These are phyloP conservation scores for Jatropha podagrica DNA, from an alignment of 441 rosid species.

Conservation along the genomic window DNA sequence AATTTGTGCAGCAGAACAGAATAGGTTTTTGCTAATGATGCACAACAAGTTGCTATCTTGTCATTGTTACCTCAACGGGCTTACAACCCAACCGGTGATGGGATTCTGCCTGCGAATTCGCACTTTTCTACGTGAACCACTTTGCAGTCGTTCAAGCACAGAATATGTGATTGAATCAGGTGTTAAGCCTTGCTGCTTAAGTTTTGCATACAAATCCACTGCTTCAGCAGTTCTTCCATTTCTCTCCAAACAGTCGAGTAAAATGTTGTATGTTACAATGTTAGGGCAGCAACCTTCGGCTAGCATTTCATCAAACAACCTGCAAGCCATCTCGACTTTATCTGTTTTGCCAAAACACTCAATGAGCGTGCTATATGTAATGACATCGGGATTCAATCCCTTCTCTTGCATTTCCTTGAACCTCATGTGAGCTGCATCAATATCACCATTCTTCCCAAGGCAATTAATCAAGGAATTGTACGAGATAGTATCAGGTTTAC, in stretches of 20 bases:
- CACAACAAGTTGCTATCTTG: background rate
- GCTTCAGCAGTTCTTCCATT: constrained; percentile 86
- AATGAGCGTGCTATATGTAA: constrained; percentile 85
- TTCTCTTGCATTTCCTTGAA: constrained; percentile 92
- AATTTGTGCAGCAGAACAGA: background rate
- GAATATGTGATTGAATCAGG: constrained; percentile 86
- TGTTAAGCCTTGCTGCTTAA: constrained; percentile 81
- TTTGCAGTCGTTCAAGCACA: constrained; percentile 76
- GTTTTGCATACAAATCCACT: constrained; percentile 74
- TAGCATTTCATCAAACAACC: constrained; percentile 85
- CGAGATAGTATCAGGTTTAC: constrained; percentile 72
- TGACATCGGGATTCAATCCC: constrained; percentile 87
- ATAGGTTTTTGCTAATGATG: background rate
- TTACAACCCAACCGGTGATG: constrained; percentile 89
- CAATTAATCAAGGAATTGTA: constrained; percentile 89
- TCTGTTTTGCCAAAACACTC: constrained; percentile 95
- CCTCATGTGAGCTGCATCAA: constrained; percentile 93
- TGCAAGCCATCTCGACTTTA: constrained; percentile 83
- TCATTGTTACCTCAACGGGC: constrained; percentile 56
- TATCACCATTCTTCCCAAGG: constrained; percentile 89
- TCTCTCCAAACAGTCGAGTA: constrained; percentile 86
- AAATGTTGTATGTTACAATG: constrained; percentile 83
- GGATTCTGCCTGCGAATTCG: constrained; percentile 80
- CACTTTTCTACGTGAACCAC: constrained; percentile 63
- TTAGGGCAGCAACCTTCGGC: constrained; percentile 77